Evolutionary conservation across 768 basidiomycete genomes (phyloP).

Genomic region (Galerina sulciceps): DNA sequence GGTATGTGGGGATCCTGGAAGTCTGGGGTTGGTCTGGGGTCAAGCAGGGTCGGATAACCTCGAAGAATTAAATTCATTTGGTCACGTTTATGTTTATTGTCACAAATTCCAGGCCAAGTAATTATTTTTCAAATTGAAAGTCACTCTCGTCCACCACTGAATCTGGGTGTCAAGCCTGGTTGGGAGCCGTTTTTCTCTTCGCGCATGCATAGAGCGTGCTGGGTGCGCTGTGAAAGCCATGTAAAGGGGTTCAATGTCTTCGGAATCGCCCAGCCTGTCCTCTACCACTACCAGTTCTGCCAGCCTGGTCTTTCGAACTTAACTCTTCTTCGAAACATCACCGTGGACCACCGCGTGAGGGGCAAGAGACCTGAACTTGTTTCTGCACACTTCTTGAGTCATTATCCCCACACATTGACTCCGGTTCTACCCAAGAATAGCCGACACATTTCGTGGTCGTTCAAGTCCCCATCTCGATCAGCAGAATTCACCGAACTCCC

Average conservation of each 20-base stretch:
- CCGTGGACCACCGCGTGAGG: constrained; percentile 14
- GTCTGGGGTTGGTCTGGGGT: constrained; percentile 20
- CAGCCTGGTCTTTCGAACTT: not conserved
- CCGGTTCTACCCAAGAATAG: constrained; percentile 5
- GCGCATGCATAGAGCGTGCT: constrained; percentile 49
- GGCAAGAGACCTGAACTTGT: constrained; percentile 1
- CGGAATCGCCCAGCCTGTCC: not conserved
- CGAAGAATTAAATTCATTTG: constrained; percentile 4
- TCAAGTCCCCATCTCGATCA: constrained; percentile 32
- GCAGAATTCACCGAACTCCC: constrained; percentile 34
- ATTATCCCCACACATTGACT: not conserved
- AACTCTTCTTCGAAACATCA: constrained; percentile 11
- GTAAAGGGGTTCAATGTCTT: constrained; percentile 36
- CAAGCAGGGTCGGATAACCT: constrained; percentile 13
- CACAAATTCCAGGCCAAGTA: constrained; percentile 12
- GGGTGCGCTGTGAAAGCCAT: constrained; percentile 37
- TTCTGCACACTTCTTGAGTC: not conserved
- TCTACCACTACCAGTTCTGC: constrained; percentile 1
- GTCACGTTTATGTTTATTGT: constrained; percentile 8
- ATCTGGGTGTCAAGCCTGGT: constrained; percentile 15
- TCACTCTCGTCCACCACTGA: constrained; percentile 11
- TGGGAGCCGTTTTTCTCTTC: constrained; percentile 15
- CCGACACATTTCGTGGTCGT: constrained; percentile 38
- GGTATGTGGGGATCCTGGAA: constrained; percentile 19
- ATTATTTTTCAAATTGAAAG: constrained; percentile 10